Percentiles rank a stretch among this genome's conserved stretches.
These are phyloP conservation scores for Acanthochlamys bracteata DNA, from an alignment of 106 monocot genomes.

Conservation along the genomic window DNA sequence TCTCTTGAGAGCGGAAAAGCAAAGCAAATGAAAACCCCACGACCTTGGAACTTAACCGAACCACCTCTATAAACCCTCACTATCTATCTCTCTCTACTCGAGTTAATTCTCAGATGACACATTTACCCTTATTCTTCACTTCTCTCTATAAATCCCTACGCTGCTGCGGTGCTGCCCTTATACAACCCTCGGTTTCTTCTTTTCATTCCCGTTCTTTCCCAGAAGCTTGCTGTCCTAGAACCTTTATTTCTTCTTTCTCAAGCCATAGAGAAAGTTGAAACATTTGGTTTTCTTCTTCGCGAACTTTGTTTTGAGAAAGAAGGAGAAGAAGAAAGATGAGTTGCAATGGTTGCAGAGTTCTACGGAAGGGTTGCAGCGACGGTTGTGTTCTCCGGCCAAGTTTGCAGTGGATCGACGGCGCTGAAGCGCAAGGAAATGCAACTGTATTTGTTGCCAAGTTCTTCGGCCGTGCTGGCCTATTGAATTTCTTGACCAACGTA, in stretches of 20 bases:
- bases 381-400: slow-evolving; percentile 30
- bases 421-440: slow-evolving; percentile 38
- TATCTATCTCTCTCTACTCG: background rate
- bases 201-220: background rate
- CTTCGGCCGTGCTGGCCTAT: slow-evolving; percentile 50
- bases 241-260: background rate
- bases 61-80: background rate
- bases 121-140: too few species aligned
- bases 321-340: slow-evolving; percentile 20
- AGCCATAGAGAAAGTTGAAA: background rate
- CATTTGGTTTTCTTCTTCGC: too few species aligned
- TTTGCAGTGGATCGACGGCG: slow-evolving; percentile 42
- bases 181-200: background rate
- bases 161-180: background rate
- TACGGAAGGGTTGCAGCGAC: slow-evolving; percentile 48
- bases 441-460: slow-evolving; percentile 48
- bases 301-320: too few species aligned
- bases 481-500: slow-evolving; percentile 38
- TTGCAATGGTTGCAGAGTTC: slow-evolving; percentile 45
- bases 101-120: background rate
- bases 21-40: background rate
- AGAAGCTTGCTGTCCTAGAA: background rate
- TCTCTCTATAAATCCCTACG: background rate
- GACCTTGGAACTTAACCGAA: slow-evolving; percentile 8
- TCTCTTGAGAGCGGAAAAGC: background rate